Evolutionary conservation across 208 protist species (phyloP).

Genomic region (Trypanosoma avium): DNA sequence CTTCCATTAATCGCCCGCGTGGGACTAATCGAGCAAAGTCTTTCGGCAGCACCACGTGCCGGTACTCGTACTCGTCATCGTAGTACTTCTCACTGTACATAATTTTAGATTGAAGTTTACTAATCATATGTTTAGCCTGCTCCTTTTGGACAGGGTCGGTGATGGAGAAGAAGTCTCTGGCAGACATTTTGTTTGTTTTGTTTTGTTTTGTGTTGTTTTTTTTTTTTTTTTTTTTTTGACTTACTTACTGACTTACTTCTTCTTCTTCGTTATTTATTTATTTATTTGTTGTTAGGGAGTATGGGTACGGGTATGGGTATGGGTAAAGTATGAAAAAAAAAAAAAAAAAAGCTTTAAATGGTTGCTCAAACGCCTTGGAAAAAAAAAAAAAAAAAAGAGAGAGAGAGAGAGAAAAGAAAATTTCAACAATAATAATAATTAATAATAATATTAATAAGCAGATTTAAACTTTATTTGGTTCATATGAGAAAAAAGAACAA

Average conservation of each 20-base stretch:
- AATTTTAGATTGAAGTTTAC: slow-evolving; percentile 87
- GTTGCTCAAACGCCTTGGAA: no score
- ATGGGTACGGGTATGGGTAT: no score
- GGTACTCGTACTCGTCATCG: slow-evolving; percentile 96
- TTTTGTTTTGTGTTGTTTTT: background rate
- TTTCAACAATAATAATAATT: no score
- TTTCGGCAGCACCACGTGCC: slow-evolving; percentile 98
- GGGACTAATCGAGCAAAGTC: slow-evolving; percentile 93
- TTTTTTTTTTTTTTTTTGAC: background rate
- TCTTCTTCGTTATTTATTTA: no score
- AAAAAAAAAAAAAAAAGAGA: no score
- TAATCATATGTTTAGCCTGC: slow-evolving; percentile 74
- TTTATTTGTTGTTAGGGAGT: no score
- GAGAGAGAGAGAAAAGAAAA: no score
- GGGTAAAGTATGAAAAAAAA: no score
- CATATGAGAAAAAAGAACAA: no score
- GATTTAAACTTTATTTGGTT: no score
- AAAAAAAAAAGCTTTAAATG: no score
- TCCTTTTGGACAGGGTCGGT: slow-evolving; percentile 62
- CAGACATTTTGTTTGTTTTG: slow-evolving; percentile 16
- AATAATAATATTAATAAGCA: no score
- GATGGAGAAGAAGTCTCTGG: slow-evolving; percentile 81
- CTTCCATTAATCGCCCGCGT: slow-evolving; percentile 91
- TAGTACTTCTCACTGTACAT: slow-evolving; percentile 97
- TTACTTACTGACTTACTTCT: background rate